A percentile compares a stretch with the other conserved stretches of the same genome.
Evolutionary conservation across 352 stramenopile species (phyloP).

Genomic region (Phytopythium delawarense): DNA sequence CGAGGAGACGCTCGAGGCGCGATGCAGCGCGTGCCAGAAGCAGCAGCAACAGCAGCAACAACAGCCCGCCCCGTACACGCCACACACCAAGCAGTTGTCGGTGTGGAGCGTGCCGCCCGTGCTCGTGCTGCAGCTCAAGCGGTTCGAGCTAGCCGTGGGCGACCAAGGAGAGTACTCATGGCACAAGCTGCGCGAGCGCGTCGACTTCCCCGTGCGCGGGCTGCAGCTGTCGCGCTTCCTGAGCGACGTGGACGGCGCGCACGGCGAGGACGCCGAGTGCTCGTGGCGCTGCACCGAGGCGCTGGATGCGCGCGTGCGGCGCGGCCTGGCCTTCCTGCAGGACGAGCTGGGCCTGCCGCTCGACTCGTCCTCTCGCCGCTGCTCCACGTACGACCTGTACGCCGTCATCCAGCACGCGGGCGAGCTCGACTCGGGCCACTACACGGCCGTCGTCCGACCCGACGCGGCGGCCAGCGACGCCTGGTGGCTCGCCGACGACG

Average conservation of each 20-base stretch:
- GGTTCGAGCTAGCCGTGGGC: conserved; percentile 36
- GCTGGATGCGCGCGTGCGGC: conserved; percentile 17
- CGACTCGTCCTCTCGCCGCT: conserved; percentile 31
- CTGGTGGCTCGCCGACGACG: conserved; percentile 96
- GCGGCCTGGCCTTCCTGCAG: conserved; percentile 27
- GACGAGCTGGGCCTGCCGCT: conserved; percentile 37
- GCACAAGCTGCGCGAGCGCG: conserved; percentile 82
- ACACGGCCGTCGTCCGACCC: conserved; percentile 63
- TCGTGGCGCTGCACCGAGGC: conserved; percentile 4
- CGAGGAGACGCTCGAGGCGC: conserved; percentile 36
- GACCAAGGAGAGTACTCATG: conserved; percentile 33
- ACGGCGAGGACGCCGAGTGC: conserved; percentile 14
- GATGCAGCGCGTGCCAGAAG: conserved; percentile 32
- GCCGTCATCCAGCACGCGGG: conserved; percentile 94
- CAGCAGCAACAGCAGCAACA: not conserved
- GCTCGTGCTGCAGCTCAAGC: conserved; percentile 65
- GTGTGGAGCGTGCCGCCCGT: conserved; percentile 55
- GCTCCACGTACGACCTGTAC: conserved; percentile 89
- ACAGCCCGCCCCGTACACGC: conserved; percentile 6
- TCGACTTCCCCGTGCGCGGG: conserved; percentile 90
- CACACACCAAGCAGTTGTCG: conserved; percentile 45
- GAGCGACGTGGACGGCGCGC: conserved; percentile 5
- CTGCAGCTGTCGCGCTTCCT: conserved; percentile 75
- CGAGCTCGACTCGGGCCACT: conserved; percentile 89
- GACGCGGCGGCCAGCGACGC: conserved; percentile 18